phyloP scores from a whole-genome alignment of 73 alveolate species.

The Tetrahymena borealis region DNA sequence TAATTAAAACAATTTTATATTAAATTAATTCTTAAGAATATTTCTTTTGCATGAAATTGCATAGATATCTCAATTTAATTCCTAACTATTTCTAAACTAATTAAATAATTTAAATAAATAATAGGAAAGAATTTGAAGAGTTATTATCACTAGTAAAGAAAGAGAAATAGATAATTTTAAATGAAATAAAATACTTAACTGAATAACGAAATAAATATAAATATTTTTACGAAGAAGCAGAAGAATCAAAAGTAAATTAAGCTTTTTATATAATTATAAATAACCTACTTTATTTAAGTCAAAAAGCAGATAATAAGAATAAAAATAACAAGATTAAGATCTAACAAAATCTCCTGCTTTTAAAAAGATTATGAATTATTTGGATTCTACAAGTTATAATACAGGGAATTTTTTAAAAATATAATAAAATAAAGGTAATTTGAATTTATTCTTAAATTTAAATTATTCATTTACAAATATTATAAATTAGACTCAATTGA shows the following conservation, averaged over 20 bases:
- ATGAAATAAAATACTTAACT: background rate
- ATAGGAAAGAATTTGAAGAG: background rate
- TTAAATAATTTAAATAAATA: background rate
- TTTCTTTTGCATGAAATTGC: no score
- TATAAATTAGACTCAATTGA: background rate
- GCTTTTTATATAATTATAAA: background rate
- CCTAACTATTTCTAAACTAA: no score
- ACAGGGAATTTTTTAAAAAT: background rate
- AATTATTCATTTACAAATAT: background rate
- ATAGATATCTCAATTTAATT: no score
- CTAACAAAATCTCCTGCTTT: background rate
- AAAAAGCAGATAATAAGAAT: background rate
- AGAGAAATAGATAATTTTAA: background rate
- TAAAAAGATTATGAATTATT: background rate
- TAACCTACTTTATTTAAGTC: background rate
- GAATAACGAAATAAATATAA: background rate
- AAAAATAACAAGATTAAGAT: background rate
- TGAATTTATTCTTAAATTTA: background rate
- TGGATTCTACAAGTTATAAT: background rate
- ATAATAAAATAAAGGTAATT: background rate
- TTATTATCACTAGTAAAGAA: background rate
- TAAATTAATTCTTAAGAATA: no score
- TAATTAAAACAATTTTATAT: background rate
- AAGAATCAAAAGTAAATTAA: no score
- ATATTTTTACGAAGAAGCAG: background rate